These are phyloP conservation scores for Aspergillus eucalypticola DNA, from an alignment of 2,329 filamentous ascomycete species.

Conservation along the genomic window DNA sequence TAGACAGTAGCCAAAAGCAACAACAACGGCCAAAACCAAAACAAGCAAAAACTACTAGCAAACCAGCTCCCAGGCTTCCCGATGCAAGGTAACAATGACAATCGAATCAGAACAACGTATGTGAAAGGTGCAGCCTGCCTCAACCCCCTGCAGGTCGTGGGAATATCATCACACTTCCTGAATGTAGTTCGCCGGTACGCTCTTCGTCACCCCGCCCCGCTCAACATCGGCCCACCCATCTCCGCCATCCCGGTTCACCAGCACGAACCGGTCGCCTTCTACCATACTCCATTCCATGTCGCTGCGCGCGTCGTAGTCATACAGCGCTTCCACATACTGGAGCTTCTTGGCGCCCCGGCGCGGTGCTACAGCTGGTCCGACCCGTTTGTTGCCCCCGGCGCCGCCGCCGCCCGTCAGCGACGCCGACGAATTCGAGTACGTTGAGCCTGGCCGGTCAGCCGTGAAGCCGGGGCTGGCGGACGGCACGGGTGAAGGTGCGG, in stretches of 20 bases:
- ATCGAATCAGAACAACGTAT: not conserved
- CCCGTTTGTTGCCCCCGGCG: slow-evolving; percentile 63
- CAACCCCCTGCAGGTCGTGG: not conserved
- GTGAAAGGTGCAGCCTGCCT: not conserved
- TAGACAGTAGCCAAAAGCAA: not conserved
- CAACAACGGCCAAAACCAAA: not conserved
- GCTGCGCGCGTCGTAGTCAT: slow-evolving; percentile 84
- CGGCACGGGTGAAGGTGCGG: slow-evolving; percentile 47
- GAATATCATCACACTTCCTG: slow-evolving; percentile 61
- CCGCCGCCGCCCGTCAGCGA: slow-evolving; percentile 54
- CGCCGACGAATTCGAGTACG: slow-evolving; percentile 74
- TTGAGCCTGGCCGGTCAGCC: slow-evolving; percentile 66
- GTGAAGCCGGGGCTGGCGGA: slow-evolving; percentile 30
- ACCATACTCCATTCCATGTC: slow-evolving; percentile 86
- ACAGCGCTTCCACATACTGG: slow-evolving; percentile 88
- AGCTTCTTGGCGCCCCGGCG: slow-evolving; percentile 89
- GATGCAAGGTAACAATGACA: not conserved
- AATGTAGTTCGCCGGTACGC: slow-evolving; percentile 92
- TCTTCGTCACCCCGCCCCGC: slow-evolving; percentile 79
- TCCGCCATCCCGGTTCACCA: slow-evolving; percentile 82
- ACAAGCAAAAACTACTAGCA: not conserved
- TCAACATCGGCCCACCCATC: slow-evolving; percentile 98
- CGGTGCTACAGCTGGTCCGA: slow-evolving; percentile 88
- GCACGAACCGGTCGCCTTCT: slow-evolving; percentile 88
- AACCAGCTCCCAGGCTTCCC: not conserved